A percentile compares a stretch with the other conserved stretches of the same genome.
phyloP scores from a whole-genome alignment of 2,329 filamentous ascomycete genomes.

The Colletotrichum sansevieriae region DNA sequence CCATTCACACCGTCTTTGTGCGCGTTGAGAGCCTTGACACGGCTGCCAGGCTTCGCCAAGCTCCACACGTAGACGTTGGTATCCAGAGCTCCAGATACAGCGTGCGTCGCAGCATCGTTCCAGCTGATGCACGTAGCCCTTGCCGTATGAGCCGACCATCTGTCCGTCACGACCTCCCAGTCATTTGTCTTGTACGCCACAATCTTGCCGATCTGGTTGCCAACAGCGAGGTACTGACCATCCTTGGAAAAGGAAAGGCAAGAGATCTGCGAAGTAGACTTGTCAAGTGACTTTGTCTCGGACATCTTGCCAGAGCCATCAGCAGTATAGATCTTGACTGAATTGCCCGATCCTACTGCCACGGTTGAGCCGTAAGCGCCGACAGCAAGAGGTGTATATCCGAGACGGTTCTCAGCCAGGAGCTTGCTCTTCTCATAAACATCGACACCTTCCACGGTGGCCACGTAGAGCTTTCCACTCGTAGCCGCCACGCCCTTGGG shows the following conservation, averaged over 20 bases:
- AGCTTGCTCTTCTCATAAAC: slow-evolving; percentile 72
- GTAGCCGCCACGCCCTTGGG: slow-evolving; percentile 79
- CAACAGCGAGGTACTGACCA: slow-evolving; percentile 83
- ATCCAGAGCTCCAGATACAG: slow-evolving; percentile 87
- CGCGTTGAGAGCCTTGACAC: slow-evolving; percentile 86
- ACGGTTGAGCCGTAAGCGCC: slow-evolving; percentile 76
- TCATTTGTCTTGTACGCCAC: slow-evolving; percentile 77
- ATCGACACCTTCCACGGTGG: slow-evolving; percentile 64
- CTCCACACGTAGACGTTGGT: slow-evolving; percentile 96
- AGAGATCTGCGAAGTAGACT: slow-evolving; percentile 79
- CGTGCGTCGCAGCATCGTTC: slow-evolving; percentile 82
- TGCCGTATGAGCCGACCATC: slow-evolving; percentile 73
- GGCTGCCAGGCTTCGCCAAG: slow-evolving; percentile 82
- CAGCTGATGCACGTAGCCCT: slow-evolving; percentile 75
- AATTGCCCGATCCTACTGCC: slow-evolving; percentile 82
- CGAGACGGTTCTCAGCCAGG: slow-evolving; percentile 69
- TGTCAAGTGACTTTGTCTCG: slow-evolving; percentile 70
- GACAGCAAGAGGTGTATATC: slow-evolving; percentile 77
- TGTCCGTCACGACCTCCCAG: slow-evolving; percentile 82
- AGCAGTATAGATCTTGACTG: slow-evolving; percentile 79
- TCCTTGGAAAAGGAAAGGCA: slow-evolving; percentile 85
- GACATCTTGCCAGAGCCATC: slow-evolving; percentile 68
- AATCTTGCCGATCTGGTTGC: slow-evolving; percentile 89
- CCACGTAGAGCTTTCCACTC: slow-evolving; percentile 67
- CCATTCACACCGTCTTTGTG: slow-evolving; percentile 97